phyloP scores from a whole-genome alignment of 345 rosid species.

The Eucalyptus polybractea region DNA sequence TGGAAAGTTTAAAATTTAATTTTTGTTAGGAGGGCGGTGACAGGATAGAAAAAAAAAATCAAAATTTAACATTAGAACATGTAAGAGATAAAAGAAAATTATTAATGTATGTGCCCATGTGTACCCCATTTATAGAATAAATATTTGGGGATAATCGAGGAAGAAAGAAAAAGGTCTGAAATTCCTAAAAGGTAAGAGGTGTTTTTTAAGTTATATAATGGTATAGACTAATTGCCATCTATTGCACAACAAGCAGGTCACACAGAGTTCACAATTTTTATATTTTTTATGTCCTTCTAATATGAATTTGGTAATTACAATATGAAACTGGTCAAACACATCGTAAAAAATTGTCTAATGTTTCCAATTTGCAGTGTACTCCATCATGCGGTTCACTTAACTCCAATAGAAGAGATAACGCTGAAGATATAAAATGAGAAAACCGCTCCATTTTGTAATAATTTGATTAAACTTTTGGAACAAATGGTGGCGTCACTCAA shows the following conservation, averaged over 20 bases:
- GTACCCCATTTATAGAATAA: not conserved
- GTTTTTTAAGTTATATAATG: not conserved
- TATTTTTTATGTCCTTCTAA: not conserved
- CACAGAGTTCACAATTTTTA: not conserved
- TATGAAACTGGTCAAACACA: not conserved
- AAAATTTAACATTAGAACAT: not conserved
- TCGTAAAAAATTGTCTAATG: not conserved
- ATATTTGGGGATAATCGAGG: not conserved
- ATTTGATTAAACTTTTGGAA: not conserved
- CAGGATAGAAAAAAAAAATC: not conserved
- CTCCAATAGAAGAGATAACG: not conserved
- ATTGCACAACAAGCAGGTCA: not conserved
- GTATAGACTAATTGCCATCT: not conserved
- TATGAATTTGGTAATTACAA: not conserved
- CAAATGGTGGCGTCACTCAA: not conserved
- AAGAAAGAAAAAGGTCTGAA: not conserved
- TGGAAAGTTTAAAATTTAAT: not conserved
- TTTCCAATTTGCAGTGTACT: not conserved
- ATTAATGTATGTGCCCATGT: not conserved
- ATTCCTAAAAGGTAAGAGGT: not conserved
- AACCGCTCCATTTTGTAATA: accelerated
- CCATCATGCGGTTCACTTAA: not conserved
- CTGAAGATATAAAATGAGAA: not conserved
- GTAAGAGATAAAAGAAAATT: not conserved
- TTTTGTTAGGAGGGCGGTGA: not conserved